Conservation (phyloP, 23 red algal species). For the Gracilaria domingensis region DNA sequence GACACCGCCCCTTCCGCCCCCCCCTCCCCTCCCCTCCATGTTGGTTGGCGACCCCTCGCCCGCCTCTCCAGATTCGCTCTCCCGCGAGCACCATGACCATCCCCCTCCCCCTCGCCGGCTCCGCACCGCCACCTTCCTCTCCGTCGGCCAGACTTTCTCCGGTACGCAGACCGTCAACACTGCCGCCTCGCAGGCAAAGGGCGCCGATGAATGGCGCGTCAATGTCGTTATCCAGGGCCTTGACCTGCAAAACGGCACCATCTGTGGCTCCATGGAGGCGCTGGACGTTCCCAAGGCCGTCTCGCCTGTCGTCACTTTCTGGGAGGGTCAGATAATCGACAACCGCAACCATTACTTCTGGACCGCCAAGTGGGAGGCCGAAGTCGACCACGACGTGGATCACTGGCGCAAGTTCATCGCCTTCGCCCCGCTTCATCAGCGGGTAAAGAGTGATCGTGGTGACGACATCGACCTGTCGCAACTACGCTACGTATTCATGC, state of each 20-base stretch:
- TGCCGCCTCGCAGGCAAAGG: slow-evolving; percentile 20
- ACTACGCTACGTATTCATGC: slow-evolving; percentile 78
- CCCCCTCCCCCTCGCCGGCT: slow-evolving; percentile 26
- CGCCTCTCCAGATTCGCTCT: slow-evolving; percentile 27
- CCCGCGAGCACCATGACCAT: slow-evolving; percentile 16
- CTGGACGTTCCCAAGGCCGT: slow-evolving; percentile 72
- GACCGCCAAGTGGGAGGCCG: slow-evolving; percentile 73
- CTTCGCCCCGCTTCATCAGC: slow-evolving; percentile 50
- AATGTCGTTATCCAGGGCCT: slow-evolving; percentile 78
- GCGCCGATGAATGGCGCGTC: slow-evolving; percentile 67
- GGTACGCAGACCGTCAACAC: slow-evolving; percentile 70
- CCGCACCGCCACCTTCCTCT: slow-evolving; percentile 40
- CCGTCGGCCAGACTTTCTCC: slow-evolving; percentile 56
- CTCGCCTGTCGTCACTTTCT: slow-evolving; percentile 83
- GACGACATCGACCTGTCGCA: slow-evolving; percentile 64
- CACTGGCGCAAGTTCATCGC: slow-evolving; percentile 78
- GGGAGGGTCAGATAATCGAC: slow-evolving; percentile 85
- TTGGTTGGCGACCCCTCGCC: slow-evolving; percentile 24
- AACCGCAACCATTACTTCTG: slow-evolving; percentile 77
- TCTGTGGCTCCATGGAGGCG: slow-evolving; percentile 84
- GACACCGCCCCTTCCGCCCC: slow-evolving; percentile 11
- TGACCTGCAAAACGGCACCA: slow-evolving; percentile 51
- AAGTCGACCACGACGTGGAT: slow-evolving; percentile 56
- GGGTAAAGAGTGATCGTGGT: slow-evolving; percentile 41
- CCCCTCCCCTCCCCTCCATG: background rate